Percentiles rank a stretch among this genome's conserved stretches.
Conservation (phyloP, 2,329 filamentous ascomycete species). For the Penicillium sp. region DNA sequence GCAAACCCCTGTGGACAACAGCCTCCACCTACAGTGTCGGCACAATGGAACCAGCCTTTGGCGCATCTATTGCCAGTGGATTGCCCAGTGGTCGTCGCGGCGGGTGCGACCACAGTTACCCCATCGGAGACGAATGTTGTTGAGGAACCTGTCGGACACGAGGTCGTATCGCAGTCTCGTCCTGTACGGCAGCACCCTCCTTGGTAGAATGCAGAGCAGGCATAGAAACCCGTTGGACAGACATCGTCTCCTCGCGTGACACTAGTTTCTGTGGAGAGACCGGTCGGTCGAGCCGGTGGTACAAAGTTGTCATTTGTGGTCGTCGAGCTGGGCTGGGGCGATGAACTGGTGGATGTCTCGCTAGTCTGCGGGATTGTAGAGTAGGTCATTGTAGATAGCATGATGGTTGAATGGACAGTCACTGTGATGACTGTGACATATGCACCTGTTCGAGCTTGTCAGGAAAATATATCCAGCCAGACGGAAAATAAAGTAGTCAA, state of each 20-base stretch:
- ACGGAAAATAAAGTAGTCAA: constrained; percentile 15
- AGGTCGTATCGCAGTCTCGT: constrained; percentile 77
- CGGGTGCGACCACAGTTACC: constrained; percentile 69
- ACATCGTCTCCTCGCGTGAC: constrained; percentile 36
- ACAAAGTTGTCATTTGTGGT: constrained; percentile 34
- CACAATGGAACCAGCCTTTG: constrained; percentile 75
- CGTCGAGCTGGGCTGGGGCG: constrained; percentile 36
- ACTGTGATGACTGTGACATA: constrained; percentile 39
- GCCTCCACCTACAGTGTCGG: constrained; percentile 66
- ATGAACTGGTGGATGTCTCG: constrained; percentile 16
- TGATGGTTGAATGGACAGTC: constrained; percentile 34
- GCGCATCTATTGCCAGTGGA: constrained; percentile 59
- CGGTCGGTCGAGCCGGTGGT: constrained; percentile 43
- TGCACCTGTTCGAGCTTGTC: constrained; percentile 26
- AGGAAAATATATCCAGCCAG: not conserved
- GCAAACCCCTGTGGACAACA: constrained; percentile 80
- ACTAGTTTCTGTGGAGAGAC: constrained; percentile 37
- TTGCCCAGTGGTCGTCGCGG: constrained; percentile 44
- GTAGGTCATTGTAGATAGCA: constrained; percentile 33
- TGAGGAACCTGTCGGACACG: constrained; percentile 69
- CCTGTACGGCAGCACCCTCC: constrained; percentile 89
- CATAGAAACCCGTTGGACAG: constrained; percentile 90
- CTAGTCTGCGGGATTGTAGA: constrained; percentile 26
- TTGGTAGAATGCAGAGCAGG: constrained; percentile 76
- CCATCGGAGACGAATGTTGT: constrained; percentile 67